Conservation (phyloP, 2,329 filamentous ascomycete species). For the Thelonectria rubi region DNA sequence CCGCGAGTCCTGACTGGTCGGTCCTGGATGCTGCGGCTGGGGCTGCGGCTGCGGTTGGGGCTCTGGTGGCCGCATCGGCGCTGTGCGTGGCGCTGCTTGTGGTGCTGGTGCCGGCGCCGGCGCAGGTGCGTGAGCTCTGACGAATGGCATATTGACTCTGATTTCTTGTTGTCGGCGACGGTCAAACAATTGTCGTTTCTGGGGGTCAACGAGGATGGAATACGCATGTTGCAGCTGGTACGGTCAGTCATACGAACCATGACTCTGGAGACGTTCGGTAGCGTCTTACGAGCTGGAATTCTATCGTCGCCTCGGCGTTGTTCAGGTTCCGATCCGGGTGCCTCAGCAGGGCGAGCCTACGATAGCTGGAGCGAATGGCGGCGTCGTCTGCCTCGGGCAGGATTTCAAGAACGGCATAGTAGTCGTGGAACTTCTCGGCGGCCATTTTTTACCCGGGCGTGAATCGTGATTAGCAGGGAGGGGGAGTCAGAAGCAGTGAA, state of each 20-base stretch:
- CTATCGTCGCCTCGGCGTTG: constrained; percentile 5
- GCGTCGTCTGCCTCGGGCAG: constrained; percentile 12
- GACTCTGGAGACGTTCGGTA: no score
- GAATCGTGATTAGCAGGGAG: not conserved
- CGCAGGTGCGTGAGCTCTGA: not conserved
- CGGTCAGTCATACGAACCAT: no score
- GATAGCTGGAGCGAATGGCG: constrained; percentile 10
- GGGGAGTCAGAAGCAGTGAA: not conserved
- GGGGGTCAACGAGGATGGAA: constrained; percentile 12
- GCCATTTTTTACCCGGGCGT: not conserved
- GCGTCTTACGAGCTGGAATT: constrained; percentile 16
- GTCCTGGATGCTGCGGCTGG: not conserved
- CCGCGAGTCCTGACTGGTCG: not conserved
- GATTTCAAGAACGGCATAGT: constrained; percentile 13
- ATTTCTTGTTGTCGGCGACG: constrained; percentile 1
- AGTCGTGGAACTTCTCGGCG: constrained; percentile 2
- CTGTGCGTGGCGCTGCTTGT: not conserved
- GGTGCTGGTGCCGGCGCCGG: not conserved
- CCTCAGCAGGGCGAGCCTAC: constrained; percentile 11
- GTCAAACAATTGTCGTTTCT: constrained; percentile 5
- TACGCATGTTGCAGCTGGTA: constrained; percentile 13
- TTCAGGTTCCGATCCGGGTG: constrained; percentile 15
- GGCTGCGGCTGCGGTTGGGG: no score
- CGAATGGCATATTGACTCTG: not conserved
- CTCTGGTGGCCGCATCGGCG: not conserved